phyloP scores from a whole-genome alignment of 345 rosid species.

The Rhodamnia rubescens region DNA sequence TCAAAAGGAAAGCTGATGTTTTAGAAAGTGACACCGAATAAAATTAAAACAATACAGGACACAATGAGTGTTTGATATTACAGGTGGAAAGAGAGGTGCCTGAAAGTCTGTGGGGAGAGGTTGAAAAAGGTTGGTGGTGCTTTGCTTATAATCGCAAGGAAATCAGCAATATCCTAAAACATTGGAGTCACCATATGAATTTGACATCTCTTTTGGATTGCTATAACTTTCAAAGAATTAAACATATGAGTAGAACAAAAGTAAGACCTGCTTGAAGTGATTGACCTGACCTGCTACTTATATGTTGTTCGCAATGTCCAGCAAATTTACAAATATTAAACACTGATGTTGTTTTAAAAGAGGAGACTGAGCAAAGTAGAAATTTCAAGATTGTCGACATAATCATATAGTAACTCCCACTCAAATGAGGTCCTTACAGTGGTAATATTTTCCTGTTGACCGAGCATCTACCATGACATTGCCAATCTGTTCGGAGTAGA shows the following conservation, averaged over 20 bases:
- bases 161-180: neutral
- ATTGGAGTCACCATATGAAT: neutral
- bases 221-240: neutral
- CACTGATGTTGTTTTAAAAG: neutral
- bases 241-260: neutral
- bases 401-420: neutral
- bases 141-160: neutral
- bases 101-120: neutral
- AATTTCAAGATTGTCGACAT: neutral
- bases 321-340: neutral
- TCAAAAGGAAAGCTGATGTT: neutral
- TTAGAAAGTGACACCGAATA: neutral
- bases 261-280: neutral
- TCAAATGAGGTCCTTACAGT: slow-evolving; percentile 48
- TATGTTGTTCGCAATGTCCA: neutral
- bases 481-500: slow-evolving; percentile 96
- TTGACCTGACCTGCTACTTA: neutral
- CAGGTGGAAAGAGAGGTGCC: neutral
- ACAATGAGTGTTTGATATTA: neutral
- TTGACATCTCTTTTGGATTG: neutral
- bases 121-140: neutral
- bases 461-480: slow-evolving; percentile 99
- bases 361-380: neutral
- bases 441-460: slow-evolving; percentile 95
- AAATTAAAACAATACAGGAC: neutral